These are phyloP conservation scores for Apiosordaria backusii DNA, from an alignment of 495 filamentous ascomycete species.

Conservation along the genomic window DNA sequence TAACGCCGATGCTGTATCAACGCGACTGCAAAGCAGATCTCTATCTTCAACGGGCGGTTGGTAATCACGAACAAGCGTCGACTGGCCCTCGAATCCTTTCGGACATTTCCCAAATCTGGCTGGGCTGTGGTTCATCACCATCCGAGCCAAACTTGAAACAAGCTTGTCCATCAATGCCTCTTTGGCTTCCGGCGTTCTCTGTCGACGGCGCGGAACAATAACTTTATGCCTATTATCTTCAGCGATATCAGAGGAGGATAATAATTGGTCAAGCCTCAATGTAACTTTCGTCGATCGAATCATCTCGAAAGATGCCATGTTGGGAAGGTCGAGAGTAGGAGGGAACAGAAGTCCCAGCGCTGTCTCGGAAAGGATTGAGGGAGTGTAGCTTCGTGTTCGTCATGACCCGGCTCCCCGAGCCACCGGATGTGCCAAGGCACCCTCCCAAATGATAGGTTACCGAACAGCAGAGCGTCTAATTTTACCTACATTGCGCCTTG, in stretches of 20 bases:
- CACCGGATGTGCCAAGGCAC: not conserved
- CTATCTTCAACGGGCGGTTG: no score
- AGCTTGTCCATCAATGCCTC: not conserved
- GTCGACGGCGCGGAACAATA: not conserved
- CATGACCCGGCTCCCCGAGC: not conserved
- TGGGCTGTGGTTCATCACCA: not conserved
- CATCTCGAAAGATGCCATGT: not conserved
- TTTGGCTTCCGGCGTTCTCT: not conserved
- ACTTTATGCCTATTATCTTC: not conserved
- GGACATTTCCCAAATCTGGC: not conserved
- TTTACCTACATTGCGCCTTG: not conserved
- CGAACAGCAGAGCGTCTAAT: not conserved
- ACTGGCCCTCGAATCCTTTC: no score
- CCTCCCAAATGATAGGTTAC: not conserved
- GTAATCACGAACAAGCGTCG: no score
- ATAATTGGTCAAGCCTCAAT: not conserved
- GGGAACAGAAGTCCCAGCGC: not conserved
- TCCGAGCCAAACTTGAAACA: not conserved
- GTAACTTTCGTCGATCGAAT: not conserved
- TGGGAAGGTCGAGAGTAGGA: not conserved
- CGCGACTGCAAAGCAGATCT: no score
- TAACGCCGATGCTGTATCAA: not conserved
- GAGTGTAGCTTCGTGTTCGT: not conserved
- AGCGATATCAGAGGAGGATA: not conserved
- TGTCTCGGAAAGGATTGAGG: not conserved